These are phyloP conservation scores for Orbilia blumenaviensis DNA, from an alignment of 2,329 filamentous ascomycete genomes.

Conservation along the genomic window DNA sequence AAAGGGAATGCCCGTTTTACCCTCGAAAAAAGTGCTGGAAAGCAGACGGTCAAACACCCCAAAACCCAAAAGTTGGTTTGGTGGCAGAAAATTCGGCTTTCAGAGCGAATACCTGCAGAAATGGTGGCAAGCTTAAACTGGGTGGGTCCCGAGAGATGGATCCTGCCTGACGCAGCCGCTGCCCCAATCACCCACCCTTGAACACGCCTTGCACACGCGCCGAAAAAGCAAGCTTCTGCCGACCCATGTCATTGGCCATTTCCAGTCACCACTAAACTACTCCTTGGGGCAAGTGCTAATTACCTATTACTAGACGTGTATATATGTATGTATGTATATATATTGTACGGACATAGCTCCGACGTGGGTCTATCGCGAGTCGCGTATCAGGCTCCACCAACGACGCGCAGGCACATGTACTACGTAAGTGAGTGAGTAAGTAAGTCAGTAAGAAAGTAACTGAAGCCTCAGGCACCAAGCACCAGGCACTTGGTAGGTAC, in stretches of 20 bases:
- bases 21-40: conserved; percentile 11
- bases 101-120: neutral
- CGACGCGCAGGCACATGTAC: too few species aligned
- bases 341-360: too few species aligned
- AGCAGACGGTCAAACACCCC: conserved; percentile 41
- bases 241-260: neutral
- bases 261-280: too few species aligned
- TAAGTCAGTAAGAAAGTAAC: too few species aligned
- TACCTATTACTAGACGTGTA: too few species aligned
- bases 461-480: too few species aligned
- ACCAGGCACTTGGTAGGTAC: too few species aligned
- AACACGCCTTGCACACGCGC: neutral
- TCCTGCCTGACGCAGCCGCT: conserved; percentile 19
- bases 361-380: too few species aligned
- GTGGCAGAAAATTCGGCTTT: conserved; percentile 10
- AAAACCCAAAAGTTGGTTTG: conserved; percentile 22
- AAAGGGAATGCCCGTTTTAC: conserved; percentile 11
- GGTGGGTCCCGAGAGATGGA: neutral
- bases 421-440: too few species aligned
- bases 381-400: too few species aligned
- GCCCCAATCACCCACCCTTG: conserved; percentile 5
- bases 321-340: too few species aligned
- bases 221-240: conserved; percentile 35
- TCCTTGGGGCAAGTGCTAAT: too few species aligned
- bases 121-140: conserved; percentile 1